These are phyloP conservation scores for Pterula multifida DNA, from an alignment of 1,284 basidiomycete species.

Conservation along the genomic window DNA sequence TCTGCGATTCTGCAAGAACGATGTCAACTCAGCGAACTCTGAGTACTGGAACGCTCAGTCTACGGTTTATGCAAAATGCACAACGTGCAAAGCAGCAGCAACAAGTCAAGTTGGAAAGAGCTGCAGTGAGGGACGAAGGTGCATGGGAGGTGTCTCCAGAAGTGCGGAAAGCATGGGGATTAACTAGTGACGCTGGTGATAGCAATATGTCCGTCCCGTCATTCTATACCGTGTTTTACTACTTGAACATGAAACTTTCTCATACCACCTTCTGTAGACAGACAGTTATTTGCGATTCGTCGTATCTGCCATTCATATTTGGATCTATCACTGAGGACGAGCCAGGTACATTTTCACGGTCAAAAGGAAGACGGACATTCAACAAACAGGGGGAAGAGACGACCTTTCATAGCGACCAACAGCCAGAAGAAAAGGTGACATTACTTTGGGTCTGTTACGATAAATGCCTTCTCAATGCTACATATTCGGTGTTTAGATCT, in stretches of 20 bases:
- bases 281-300: neutral
- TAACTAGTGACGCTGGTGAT: neutral
- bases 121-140: slow-evolving; percentile 52
- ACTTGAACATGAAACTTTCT: neutral
- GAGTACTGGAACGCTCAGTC: slow-evolving; percentile 54
- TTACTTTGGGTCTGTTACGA: no score
- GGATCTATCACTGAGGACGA: neutral
- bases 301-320: neutral
- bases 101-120: slow-evolving; percentile 37
- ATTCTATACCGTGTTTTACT: neutral
- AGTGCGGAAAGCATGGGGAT: neutral
- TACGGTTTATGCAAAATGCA: slow-evolving; percentile 72
- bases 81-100: slow-evolving; percentile 40
- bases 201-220: neutral
- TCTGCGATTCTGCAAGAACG: no score
- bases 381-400: neutral
- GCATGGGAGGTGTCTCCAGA: slow-evolving; percentile 50
- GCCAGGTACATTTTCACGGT: neutral
- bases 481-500: no score
- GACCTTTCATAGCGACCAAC: neutral
- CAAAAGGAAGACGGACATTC: neutral
- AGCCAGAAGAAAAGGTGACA: neutral
- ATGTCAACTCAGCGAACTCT: slow-evolving; percentile 33
- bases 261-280: neutral
- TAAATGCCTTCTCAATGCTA: no score